phyloP scores from a whole-genome alignment of 75 land plant species.

The Pinus albicaulis region DNA sequence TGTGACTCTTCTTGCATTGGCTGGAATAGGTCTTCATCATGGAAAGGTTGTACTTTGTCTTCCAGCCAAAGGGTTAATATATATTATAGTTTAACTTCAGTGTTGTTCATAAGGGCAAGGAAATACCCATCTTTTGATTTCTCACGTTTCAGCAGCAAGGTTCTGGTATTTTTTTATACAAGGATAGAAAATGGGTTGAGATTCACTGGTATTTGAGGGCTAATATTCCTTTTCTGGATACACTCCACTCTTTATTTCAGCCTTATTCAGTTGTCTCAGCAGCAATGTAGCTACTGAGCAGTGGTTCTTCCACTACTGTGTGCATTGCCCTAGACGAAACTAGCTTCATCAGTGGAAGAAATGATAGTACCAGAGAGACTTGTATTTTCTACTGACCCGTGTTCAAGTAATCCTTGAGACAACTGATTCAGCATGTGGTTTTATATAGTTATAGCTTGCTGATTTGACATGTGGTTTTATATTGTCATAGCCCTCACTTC shows the following conservation, averaged over 20 bases:
- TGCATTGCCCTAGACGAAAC: background rate
- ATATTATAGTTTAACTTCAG: too few species aligned
- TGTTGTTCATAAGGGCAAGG: background rate
- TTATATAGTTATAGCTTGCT: background rate
- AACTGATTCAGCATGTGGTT: background rate
- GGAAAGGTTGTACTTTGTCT: constrained; percentile 50
- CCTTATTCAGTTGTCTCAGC: background rate
- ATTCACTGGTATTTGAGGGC: background rate
- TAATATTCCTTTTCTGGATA: background rate
- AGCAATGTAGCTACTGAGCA: background rate
- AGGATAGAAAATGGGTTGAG: background rate
- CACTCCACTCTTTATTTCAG: background rate
- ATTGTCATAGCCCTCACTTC: background rate
- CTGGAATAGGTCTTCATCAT: constrained; percentile 80
- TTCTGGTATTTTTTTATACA: background rate
- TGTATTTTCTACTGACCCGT: background rate
- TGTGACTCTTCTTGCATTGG: constrained; percentile 82
- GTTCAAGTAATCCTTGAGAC: background rate
- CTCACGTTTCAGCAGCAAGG: background rate
- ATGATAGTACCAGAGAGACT: background rate
- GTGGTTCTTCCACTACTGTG: background rate
- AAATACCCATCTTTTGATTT: background rate
- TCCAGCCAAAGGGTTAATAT: background rate
- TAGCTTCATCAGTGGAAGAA: background rate
- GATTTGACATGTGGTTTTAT: background rate